Conservation (phyloP, 331 rosid species). For the Phaseolus coccineus region DNA sequence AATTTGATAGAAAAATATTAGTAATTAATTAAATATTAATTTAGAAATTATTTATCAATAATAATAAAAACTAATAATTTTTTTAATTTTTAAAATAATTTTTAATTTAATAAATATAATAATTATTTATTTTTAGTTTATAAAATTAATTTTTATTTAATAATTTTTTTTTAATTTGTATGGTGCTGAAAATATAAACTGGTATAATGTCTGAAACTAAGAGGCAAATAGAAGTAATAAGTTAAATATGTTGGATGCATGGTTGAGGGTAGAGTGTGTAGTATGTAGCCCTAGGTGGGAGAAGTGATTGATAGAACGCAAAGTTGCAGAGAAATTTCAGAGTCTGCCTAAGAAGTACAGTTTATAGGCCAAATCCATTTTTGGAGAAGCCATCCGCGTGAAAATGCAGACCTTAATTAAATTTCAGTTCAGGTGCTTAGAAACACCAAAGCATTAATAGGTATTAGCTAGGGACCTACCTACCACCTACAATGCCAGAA, state of each 20-base stretch:
- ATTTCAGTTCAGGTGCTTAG: slow-evolving; percentile 38
- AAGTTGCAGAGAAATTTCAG: not conserved
- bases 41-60: too few species aligned
- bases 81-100: too few species aligned
- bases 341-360: not conserved
- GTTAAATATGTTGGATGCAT: not conserved
- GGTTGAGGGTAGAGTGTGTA: not conserved
- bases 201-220: too few species aligned
- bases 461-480: not conserved
- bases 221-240: too few species aligned
- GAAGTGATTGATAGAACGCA: slow-evolving; percentile 19
- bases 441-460: not conserved
- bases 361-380: slow-evolving; percentile 24
- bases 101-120: too few species aligned
- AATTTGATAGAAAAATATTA: too few species aligned
- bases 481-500: not conserved
- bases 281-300: not conserved
- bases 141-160: too few species aligned
- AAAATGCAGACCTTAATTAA: slow-evolving; percentile 15
- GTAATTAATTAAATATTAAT: too few species aligned
- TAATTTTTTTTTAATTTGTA: too few species aligned
- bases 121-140: too few species aligned
- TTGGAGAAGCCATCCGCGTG: slow-evolving; percentile 21
- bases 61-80: too few species aligned
- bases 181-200: too few species aligned